Evolutionary conservation across 306 rosid species (phyloP), one percentile per base, ranked within the genome.

Genomic region (Lupinus albus): DNA sequence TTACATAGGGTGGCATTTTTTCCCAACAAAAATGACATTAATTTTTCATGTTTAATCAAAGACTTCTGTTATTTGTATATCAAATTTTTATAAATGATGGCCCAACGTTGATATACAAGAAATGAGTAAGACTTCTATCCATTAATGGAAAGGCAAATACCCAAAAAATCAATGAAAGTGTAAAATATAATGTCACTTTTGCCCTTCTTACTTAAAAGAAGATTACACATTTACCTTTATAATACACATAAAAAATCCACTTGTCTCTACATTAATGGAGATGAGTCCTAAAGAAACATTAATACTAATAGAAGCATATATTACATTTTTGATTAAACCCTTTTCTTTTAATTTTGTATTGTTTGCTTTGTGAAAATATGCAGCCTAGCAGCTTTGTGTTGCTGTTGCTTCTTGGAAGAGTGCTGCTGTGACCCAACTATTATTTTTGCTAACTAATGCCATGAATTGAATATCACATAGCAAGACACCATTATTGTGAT

Each of bases 351-450:
- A 35, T 38, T 73, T 32, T 2, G 9, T 38, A 39, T 33, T 15
- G 8, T 47, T 49, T 51, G 11, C 42, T 58, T 4, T 61, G 25
- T 20, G 4, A 10, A 13, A 53, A 41, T 72, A 11, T 84, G 79
- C 88, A 86, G 93, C 79, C 70, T 89, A 60, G 93, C 96, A 61
- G 96, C 96, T 58, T 59, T 89, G 55, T 89, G 93, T 68, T 89
- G 96, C 53, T 89, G 96, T 51, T 89, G 92, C 71, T 86, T 86
- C 17, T 16, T 89, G 79, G 93, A 89, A 41, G 96, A 86, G 68
- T 89, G 96, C 16, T 89, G 96, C 81, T 89, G 93, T 63, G 96
- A 89, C 67, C 96, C 96, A 42, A 77, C 90, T n/a, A 10, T 86
- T 49, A 8, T 89, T 39, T 81, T 61, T 28, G 52, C 78, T 2